Evolutionary conservation across 139 green algal species (phyloP).

Genomic region (Auxenochlorella pyrenoidosa): DNA sequence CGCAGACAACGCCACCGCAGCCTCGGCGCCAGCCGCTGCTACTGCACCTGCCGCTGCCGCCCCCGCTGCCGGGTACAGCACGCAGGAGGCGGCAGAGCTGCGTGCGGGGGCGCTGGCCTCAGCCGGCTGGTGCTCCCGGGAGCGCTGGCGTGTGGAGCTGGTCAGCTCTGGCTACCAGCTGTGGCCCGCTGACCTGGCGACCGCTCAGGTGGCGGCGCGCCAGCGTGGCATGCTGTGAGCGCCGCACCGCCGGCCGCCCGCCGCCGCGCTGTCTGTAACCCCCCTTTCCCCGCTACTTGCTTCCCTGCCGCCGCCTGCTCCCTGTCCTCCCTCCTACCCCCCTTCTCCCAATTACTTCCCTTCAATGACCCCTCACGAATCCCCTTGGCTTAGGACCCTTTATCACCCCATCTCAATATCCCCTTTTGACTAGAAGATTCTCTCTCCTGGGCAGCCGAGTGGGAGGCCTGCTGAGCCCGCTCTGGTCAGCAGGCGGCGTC

Average conservation of each 20-base stretch:
- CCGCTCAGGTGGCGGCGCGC: neutral
- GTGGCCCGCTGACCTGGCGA: slow-evolving; percentile 11
- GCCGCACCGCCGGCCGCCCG: neutral
- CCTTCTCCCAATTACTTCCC: too few relatives aligned
- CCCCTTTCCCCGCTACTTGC: too few relatives aligned
- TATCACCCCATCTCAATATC: too few relatives aligned
- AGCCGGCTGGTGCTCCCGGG: neutral
- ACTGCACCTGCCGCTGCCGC: neutral
- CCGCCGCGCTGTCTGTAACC: too few relatives aligned
- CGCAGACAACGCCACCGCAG: neutral
- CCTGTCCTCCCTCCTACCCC: too few relatives aligned
- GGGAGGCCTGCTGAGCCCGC: too few relatives aligned
- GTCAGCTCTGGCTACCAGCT: neutral
- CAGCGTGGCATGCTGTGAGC: neutral
- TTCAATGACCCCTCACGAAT: too few relatives aligned
- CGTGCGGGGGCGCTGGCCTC: neutral
- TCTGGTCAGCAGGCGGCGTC: too few relatives aligned
- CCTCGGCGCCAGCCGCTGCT: neutral
- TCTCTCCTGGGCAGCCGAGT: too few relatives aligned
- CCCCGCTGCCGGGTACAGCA: neutral
- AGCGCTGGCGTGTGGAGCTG: slow-evolving; percentile 9
- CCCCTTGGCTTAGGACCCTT: too few relatives aligned
- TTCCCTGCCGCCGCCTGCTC: too few relatives aligned
- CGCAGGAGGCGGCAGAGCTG: neutral
- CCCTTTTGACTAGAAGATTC: too few relatives aligned